Conservation (phyloP, 2,329 filamentous ascomycete species). For the Aspergillus novofumigatus region DNA sequence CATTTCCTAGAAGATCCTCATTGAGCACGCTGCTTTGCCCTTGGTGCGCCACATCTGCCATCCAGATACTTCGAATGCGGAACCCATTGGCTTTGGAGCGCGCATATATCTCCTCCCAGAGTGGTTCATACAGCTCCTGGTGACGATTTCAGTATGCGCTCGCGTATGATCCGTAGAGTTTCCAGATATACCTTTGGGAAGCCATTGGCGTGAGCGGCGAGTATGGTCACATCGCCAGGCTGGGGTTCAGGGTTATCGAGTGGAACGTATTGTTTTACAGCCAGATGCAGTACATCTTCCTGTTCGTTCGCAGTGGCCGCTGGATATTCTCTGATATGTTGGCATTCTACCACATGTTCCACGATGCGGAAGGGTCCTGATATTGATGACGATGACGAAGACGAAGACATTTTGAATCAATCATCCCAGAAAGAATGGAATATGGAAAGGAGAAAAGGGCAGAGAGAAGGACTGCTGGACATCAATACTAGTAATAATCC, state of each 20-base stretch:
- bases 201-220: constrained; percentile 84
- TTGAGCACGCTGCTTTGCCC: constrained; percentile 76
- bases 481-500: not conserved
- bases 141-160: constrained; percentile 4
- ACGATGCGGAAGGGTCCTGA: constrained; percentile 55
- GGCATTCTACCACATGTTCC: constrained; percentile 68
- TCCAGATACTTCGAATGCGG: constrained; percentile 78
- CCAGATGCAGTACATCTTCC: constrained; percentile 68
- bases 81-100: constrained; percentile 57
- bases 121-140: constrained; percentile 84
- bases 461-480: not conserved
- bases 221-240: constrained; percentile 75
- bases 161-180: not conserved
- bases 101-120: constrained; percentile 77
- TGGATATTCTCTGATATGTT: constrained; percentile 79
- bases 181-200: constrained; percentile 69
- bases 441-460: not conserved
- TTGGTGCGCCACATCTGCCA: constrained; percentile 83
- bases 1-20: constrained; percentile 71
- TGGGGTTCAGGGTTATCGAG: constrained; percentile 63
- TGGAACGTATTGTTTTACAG: constrained; percentile 85
- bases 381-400: constrained; percentile 36
- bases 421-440: not conserved
- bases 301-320: constrained; percentile 67
- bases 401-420: constrained; percentile 24